Conservation (phyloP, 768 basidiomycete species). For the Phaeotremella fagi region DNA sequence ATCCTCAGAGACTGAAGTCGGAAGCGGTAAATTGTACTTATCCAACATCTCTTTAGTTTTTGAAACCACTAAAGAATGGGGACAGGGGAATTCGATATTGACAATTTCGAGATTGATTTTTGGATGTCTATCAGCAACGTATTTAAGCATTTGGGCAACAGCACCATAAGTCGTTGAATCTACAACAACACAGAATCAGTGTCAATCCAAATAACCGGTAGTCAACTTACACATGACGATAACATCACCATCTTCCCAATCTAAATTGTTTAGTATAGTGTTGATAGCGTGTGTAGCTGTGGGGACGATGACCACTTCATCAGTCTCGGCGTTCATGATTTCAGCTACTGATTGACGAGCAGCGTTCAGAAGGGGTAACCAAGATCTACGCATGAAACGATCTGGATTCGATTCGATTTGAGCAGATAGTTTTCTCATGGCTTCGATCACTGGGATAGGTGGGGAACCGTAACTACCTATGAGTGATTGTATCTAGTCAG, state of each 20-base stretch:
- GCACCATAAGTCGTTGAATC: constrained; percentile 61
- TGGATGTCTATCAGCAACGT: constrained; percentile 58
- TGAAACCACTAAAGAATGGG: constrained; percentile 57
- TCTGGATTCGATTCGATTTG: constrained; percentile 47
- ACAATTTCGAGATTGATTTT: constrained; percentile 57
- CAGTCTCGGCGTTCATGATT: constrained; percentile 41
- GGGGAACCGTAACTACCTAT: constrained; percentile 48
- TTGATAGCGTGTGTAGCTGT: constrained; percentile 66
- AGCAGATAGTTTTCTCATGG: constrained; percentile 31
- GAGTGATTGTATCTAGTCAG: too few relatives aligned
- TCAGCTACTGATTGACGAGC: constrained; percentile 39
- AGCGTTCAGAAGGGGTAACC: constrained; percentile 33
- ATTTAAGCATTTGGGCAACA: constrained; percentile 55
- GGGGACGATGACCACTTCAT: constrained; percentile 49
- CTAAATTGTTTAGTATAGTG: constrained; percentile 63
- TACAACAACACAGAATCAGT: constrained; percentile 28
- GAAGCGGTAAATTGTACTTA: constrained; percentile 36
- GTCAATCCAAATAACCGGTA: background rate
- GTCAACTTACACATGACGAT: constrained; percentile 56
- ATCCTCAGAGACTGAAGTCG: constrained; percentile 30
- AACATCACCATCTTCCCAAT: constrained; percentile 64
- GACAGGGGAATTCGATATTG: constrained; percentile 57
- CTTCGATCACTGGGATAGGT: constrained; percentile 43
- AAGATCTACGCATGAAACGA: constrained; percentile 43
- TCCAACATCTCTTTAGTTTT: constrained; percentile 31